A percentile compares a stretch with the other conserved stretches of the same genome.
Conservation (phyloP, 148 eudicot genomes). For the Camellia granthamiana region DNA sequence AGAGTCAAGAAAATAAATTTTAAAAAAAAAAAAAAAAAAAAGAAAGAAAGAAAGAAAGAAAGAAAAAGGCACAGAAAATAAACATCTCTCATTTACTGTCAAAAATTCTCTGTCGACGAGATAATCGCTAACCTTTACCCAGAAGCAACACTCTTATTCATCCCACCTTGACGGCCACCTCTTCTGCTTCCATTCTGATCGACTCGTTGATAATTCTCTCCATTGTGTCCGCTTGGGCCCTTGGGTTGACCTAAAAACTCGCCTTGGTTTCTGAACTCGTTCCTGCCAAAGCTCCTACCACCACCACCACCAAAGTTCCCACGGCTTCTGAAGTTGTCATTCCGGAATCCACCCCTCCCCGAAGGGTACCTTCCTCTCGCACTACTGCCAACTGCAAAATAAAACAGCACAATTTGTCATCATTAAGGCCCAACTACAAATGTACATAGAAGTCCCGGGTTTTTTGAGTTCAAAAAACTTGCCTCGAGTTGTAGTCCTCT, state of each 20-base stretch:
- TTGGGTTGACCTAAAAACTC: slow-evolving; percentile 36
- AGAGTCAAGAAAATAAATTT: neutral
- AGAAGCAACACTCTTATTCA: slow-evolving; percentile 16
- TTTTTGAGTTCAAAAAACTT: slow-evolving; percentile 6
- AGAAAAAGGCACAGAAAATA: neutral
- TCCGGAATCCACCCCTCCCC: slow-evolving; percentile 44
- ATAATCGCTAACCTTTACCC: neutral
- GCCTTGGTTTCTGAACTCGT: slow-evolving; percentile 26
- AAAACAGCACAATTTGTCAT: neutral
- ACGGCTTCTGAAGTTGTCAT: slow-evolving; percentile 38
- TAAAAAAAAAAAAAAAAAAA: too few relatives aligned
- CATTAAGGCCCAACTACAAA: slow-evolving; percentile 5
- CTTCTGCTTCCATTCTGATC: slow-evolving; percentile 40
- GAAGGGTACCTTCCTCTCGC: slow-evolving; percentile 57
- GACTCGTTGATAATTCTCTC: slow-evolving; percentile 52
- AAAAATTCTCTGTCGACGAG: neutral
- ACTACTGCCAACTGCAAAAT: slow-evolving; percentile 30
- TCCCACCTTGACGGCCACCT: slow-evolving; percentile 25
- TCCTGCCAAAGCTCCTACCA: slow-evolving; percentile 41
- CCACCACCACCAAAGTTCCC: slow-evolving; percentile 44
- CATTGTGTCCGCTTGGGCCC: slow-evolving; percentile 25
- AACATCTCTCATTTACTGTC: slow-evolving; percentile 1
- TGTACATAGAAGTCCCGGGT: neutral
- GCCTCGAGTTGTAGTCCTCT: slow-evolving; percentile 70
- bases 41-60: neutral